phyloP scores from a whole-genome alignment of 2,329 filamentous ascomycete genomes.

The Metarhizium humberi region DNA sequence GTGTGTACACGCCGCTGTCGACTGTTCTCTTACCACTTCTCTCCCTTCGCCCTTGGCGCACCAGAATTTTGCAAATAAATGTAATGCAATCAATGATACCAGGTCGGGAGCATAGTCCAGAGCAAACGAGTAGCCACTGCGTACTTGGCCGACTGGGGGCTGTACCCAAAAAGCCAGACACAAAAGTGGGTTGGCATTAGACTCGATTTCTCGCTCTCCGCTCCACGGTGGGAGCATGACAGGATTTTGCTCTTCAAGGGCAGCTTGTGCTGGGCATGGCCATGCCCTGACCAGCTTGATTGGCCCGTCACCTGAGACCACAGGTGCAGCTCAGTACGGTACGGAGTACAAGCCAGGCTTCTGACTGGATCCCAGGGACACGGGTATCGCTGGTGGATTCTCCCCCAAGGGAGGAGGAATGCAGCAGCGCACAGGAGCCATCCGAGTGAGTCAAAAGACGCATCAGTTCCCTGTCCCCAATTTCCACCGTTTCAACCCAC shows the following conservation, averaged over 20 bases:
- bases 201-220: neutral
- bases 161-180: neutral
- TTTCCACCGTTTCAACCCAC: conserved; percentile 10
- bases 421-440: neutral
- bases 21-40: too few relatives aligned
- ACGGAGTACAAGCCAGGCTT: neutral
- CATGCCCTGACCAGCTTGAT: neutral
- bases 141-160: neutral
- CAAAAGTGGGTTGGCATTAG: neutral
- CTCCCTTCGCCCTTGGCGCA: too few relatives aligned
- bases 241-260: neutral
- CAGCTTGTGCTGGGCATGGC: neutral
- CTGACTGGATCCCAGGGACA: too few relatives aligned
- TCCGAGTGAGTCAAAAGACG: conserved; percentile 4
- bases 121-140: neutral
- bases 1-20: too few relatives aligned
- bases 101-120: too few relatives aligned
- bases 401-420: conserved; percentile 7
- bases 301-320: neutral
- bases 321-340: neutral
- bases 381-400: neutral
- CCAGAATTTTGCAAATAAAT: too few relatives aligned
- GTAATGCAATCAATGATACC: too few relatives aligned
- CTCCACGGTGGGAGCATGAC: neutral
- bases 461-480: conserved; percentile 3